Evolutionary conservation across 345 rosid species (phyloP), one percentile per base, ranked within the genome.

Genomic region (Turnera subulata): DNA sequence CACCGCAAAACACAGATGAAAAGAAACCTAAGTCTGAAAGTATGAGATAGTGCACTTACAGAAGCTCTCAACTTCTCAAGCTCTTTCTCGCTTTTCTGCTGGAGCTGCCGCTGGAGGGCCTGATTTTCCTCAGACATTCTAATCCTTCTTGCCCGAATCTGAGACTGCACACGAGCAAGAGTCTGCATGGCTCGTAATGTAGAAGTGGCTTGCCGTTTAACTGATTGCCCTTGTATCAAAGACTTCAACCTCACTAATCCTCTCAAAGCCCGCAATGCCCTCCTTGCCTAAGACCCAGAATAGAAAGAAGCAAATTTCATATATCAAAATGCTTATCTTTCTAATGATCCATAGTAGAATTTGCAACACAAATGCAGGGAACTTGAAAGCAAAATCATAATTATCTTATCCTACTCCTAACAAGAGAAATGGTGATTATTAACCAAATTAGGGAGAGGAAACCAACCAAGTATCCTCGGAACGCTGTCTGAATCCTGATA

Each of bases 91-190:
- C 46, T 62, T 60, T 76, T 84, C 55, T 78, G 91, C 67, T 86
- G 90, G 68, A 88, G 76, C 77, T 92, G 98, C 22, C 73, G 73
- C 75, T 89, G 96, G 25, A 88, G 90, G 69, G 91, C 86, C 57
- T 81, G 95, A 65, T 86, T 93, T 80, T 92, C 97, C 73, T 93
- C 97, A 0, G 80, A 74, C 89, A 89, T 82, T 68, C 91, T 83
- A 67, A 83, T 66, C 68, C 99, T 89, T 71, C 94, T 76, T 21
- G 83, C 73, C 46, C 81, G 83, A 70, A 93, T 85, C 69, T 89
- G 96, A 51, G 89, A 80, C 68, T 89, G 99, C 62, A 89, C 84
- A 20, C 91, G 91, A 15, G 97, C 79, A 19, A 89, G 88, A 59
- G 91, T 84, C 76, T 89, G 97, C 97, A 93, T 89, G 73, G 91